These are phyloP conservation scores for Psidium friedrichsthalianum DNA, from an alignment of 345 rosid genomes.

Conservation along the genomic window DNA sequence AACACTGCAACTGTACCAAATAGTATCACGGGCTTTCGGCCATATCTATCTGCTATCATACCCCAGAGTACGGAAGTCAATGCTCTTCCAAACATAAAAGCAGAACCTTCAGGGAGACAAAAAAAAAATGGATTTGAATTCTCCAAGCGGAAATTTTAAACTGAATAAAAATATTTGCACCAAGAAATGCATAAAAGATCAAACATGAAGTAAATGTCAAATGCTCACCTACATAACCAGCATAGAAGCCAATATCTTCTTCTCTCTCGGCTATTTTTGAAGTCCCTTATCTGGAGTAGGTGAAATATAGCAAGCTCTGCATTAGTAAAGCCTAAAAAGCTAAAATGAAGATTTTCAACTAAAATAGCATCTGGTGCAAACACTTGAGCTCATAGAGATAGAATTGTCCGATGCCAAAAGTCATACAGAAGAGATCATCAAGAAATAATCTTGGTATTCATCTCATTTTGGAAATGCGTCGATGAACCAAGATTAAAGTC, in stretches of 20 bases:
- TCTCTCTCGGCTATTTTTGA: constrained; percentile 42
- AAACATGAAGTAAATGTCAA: not conserved
- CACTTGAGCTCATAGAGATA: not conserved
- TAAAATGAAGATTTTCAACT: not conserved
- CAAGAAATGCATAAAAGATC: not conserved
- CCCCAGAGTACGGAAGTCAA: constrained; percentile 74
- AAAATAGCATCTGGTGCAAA: not conserved
- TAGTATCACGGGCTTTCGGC: constrained; percentile 65
- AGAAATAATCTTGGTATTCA: not conserved
- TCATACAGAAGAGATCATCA: not conserved
- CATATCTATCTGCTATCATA: constrained; percentile 63
- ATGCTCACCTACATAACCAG: constrained; percentile 49
- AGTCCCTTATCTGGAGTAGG: constrained; percentile 44
- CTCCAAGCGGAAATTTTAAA: not conserved
- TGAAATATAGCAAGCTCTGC: not conserved
- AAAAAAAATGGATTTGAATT: not conserved
- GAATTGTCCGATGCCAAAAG: not conserved
- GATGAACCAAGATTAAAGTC: not conserved
- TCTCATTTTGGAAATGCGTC: not conserved
- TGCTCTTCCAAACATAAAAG: constrained; percentile 84
- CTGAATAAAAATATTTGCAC: not conserved
- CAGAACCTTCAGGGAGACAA: constrained; percentile 35
- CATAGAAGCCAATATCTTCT: constrained; percentile 73
- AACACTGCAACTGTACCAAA: constrained; percentile 43
- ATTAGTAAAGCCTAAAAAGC: not conserved